Base-by-base conservation (phyloP, 495 filamentous ascomycete genomes). In the Geopyxis carbonaria region DNA sequence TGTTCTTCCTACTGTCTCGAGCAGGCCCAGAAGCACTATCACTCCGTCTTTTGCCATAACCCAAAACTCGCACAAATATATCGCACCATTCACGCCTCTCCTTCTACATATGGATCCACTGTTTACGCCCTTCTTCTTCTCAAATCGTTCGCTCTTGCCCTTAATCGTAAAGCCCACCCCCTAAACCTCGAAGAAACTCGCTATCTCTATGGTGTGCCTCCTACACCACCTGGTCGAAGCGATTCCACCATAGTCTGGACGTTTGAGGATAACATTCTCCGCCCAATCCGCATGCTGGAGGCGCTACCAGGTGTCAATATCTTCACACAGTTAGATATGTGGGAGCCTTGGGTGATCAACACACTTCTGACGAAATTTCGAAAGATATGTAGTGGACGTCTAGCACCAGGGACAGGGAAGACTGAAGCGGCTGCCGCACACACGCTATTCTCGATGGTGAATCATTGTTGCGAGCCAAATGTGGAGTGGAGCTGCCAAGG, bases 401-500 rank as follows among this genome's bases (percentile, higher is more conserved):
- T 36, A 32, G 49, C 45, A 2, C n/a, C n/a, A n/a, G 38, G 43
- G 16, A 42, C 38, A 31, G 53, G 45, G 4, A 42, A 51, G 78
- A 83, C 47, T 71, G 83, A 13, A 65, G 77, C 51, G 18, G 47
- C 48, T 31, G 22, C 51, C 40, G 78, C 80, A 33, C 77, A 82
- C 56, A 72, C 75, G 37, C 57, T 79, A 23, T 82, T 78, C 72
- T 80, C 70, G 57, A 57, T 82, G 25, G 87, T 86, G 10, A 97
- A 97, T 44, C 91, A 97, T 58, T 78, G 77, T 44, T 97, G 89
- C 58, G 73, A 91, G 56, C 89, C 89, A 8, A 93, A 92, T 60
- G 82, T 94, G 32, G 64, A 67, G 1, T 97, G 89, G 89, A 83
- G 91, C 50, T 95, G 86, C 78, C 77, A 77, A 15, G 84, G 81